A percentile compares a stretch with the other conserved stretches of the same genome.
phyloP scores from a whole-genome alignment of 805 yeast genomes.

The Metschnikowia gruessii region DNA sequence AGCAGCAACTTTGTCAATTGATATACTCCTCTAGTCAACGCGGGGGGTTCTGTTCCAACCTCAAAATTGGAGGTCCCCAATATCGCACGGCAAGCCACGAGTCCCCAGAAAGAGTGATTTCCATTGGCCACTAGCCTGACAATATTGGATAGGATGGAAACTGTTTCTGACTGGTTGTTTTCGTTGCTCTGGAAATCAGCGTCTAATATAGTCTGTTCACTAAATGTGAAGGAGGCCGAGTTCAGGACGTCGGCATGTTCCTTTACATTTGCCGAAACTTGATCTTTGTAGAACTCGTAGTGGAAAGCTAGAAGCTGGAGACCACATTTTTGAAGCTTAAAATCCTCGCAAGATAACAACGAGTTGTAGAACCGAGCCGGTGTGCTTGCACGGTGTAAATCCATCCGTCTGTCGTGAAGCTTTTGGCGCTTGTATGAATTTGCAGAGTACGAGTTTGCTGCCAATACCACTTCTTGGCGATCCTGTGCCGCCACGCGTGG shows the following conservation, averaged over 20 bases:
- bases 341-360: slow-evolving; percentile 22
- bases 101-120: slow-evolving; percentile 24
- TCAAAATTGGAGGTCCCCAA: background rate
- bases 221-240: background rate
- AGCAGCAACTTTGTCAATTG: slow-evolving; percentile 35
- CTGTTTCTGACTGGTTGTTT: background rate
- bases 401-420: background rate
- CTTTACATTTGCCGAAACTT: background rate
- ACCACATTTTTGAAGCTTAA: slow-evolving; percentile 19
- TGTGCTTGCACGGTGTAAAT: slow-evolving; percentile 7
- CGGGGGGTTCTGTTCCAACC: background rate
- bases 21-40: slow-evolving; percentile 1
- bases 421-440: slow-evolving; percentile 27
- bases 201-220: slow-evolving; percentile 1
- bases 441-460: slow-evolving; percentile 3
- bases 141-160: background rate
- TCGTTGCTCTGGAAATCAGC: background rate
- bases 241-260: background rate
- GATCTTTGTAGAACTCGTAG: slow-evolving; percentile 14
- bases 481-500: background rate
- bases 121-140: slow-evolving; percentile 8
- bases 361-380: slow-evolving; percentile 25
- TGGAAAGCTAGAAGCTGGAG: slow-evolving; percentile 31
- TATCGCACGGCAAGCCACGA: slow-evolving; percentile 19
- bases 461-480: background rate